phyloP scores from a whole-genome alignment of 352 stramenopile species.

The Phytophthora tentaculata region DNA sequence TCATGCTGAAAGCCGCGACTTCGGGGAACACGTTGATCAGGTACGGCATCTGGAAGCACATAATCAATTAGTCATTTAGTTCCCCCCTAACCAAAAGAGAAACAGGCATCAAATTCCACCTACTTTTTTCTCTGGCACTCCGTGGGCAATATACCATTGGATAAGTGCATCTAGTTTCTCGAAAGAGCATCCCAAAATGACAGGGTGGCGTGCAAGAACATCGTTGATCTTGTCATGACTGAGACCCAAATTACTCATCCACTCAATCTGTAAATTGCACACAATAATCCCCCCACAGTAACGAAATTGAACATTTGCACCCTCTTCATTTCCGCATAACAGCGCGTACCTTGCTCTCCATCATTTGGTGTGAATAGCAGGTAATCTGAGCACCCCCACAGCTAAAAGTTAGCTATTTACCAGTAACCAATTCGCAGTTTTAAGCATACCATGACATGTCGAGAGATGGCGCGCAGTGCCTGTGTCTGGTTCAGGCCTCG shows the following conservation, averaged over 20 bases:
- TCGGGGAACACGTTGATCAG: constrained; percentile 59
- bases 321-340: not conserved
- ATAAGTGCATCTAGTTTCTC: constrained; percentile 37
- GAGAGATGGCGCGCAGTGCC: constrained; percentile 41
- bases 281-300: not conserved
- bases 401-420: constrained; percentile 3
- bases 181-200: constrained; percentile 43
- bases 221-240: constrained; percentile 37
- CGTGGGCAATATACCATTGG: constrained; percentile 48
- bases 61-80: not conserved
- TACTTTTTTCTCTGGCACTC: constrained; percentile 42
- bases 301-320: not conserved
- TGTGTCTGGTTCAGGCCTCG: constrained; percentile 38
- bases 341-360: constrained; percentile 46
- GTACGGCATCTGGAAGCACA: constrained; percentile 51
- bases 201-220: constrained; percentile 44
- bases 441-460: constrained; percentile 40
- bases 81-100: not conserved
- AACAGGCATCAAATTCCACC: constrained; percentile 3
- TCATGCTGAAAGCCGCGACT: constrained; percentile 36
- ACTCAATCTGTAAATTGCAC: constrained; percentile 32
- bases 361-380: constrained; percentile 35
- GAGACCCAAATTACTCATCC: constrained; percentile 41
- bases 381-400: constrained; percentile 28
- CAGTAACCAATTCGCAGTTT: not conserved